Conservation (phyloP, 169 alveolate genomes). For the Eimeria praecox region DNA sequence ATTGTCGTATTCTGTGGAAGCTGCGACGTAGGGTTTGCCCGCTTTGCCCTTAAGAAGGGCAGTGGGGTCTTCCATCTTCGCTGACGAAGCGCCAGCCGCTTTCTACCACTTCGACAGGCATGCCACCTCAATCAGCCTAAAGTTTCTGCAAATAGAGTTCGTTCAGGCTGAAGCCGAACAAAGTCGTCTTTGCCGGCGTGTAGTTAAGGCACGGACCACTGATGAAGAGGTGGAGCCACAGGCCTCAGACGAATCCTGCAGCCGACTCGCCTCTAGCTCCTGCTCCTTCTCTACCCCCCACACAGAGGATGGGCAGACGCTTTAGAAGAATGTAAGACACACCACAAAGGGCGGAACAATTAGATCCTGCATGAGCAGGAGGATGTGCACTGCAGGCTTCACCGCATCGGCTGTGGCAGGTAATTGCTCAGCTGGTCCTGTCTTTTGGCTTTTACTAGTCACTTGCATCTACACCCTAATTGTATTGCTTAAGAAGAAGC, state of each 20-base stretch:
- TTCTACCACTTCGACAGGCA: neutral
- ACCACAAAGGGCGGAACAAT: neutral
- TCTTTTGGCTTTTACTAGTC: neutral
- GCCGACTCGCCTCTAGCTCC: neutral
- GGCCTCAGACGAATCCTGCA: slow-evolving; percentile 1
- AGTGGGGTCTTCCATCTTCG: slow-evolving; percentile 42
- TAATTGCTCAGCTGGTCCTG: neutral
- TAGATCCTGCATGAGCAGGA: neutral
- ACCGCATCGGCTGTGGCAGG: neutral
- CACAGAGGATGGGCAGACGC: neutral
- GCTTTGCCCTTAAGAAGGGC: slow-evolving; percentile 6
- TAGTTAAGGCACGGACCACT: neutral
- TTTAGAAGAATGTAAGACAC: neutral
- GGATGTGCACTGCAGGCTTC: neutral
- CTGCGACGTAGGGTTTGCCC: neutral
- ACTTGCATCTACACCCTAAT: neutral
- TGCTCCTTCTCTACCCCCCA: neutral
- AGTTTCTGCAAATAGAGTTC: neutral
- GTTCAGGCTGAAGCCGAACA: neutral
- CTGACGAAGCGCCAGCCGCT: neutral
- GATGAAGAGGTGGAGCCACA: neutral
- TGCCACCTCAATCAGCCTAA: neutral
- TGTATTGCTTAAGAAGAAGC: neutral
- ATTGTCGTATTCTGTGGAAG: neutral
- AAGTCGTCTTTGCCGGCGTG: neutral